Base-by-base conservation (phyloP, 2,329 filamentous ascomycete species). In the Dothistroma septosporum region DNA sequence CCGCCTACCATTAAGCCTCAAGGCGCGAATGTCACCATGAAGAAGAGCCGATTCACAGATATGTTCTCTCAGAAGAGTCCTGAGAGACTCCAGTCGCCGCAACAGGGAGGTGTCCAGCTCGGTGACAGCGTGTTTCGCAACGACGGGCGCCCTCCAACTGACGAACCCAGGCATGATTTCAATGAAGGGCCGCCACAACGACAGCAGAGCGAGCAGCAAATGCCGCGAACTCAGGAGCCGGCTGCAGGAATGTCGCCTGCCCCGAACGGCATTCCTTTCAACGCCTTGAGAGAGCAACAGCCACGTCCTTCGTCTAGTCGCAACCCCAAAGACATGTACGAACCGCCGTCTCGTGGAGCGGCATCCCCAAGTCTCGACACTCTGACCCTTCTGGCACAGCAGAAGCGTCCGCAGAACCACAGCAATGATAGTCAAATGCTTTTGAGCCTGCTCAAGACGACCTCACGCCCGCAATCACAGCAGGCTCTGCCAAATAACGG, bases 351-450 rank as follows among this genome's bases (percentile, higher is more conserved):
- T 14, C 64, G 70, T n/a, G 65, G 65, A n/a, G 64, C 68, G 28
- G 62, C 69, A 12, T 72, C 71, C 10, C 71, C 72, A 8, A 71
- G 72, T 58, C 61, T 70, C 33, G 73, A 70, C 55, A 67, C 76
- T 33, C 73, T 74, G 52, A 69, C 73, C 37, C 56, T 76, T 44
- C 71, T 74, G 63, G 77, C 75, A 41, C 73, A 58, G 73, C 76
- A 73, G 70, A 77, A 69, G 46, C 72, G 76, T 52, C 62, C 72
- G 10, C 70, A 73, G 71, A 87, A 83, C 72, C 85, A 81, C 68
- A 72, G 70, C 63, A 70, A 71, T 50, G 90, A 93, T 68, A 85
- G 88, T n/a, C 89, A 95, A 65, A 92, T 94, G 72, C 78, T 96
- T 53, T 90, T 96, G 76, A 89, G 87, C 63, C 81, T 96, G 32